A percentile compares a stretch with the other conserved stretches of the same genome.
Evolutionary conservation across 2,329 filamentous ascomycete species (phyloP).

Genomic region (Rhynchosporium secalis): DNA sequence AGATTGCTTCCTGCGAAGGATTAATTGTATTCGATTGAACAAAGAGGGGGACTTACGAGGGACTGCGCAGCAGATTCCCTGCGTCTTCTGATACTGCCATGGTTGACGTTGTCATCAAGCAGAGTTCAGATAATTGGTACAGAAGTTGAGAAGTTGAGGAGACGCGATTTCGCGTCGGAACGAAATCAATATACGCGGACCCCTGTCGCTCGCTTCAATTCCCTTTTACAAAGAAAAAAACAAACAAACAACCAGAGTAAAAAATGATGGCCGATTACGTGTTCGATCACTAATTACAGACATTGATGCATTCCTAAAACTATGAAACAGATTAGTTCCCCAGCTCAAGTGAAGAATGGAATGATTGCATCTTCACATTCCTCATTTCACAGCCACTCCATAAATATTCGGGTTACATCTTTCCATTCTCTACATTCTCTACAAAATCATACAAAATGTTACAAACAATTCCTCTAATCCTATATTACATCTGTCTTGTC

Average conservation of each 20-base stretch:
- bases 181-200: conserved; percentile 19
- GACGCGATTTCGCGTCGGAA: conserved; percentile 18
- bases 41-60: conserved; percentile 46
- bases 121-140: neutral
- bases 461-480: no score
- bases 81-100: conserved; percentile 33
- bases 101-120: neutral
- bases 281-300: neutral
- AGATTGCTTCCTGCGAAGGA: conserved; percentile 24
- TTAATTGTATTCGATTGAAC: conserved; percentile 11
- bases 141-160: neutral
- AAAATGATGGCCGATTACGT: neutral
- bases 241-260: neutral
- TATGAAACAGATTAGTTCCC: neutral
- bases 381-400: neutral
- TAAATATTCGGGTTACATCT: no score
- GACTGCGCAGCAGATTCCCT: conserved; percentile 48
- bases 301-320: neutral
- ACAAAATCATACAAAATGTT: no score
- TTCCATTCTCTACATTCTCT: no score
- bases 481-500: no score
- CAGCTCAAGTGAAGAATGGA: neutral
- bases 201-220: neutral
- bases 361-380: neutral
- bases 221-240: neutral